phyloP scores from a whole-genome alignment of 805 yeast genomes.

The Ogataea philodendri region DNA sequence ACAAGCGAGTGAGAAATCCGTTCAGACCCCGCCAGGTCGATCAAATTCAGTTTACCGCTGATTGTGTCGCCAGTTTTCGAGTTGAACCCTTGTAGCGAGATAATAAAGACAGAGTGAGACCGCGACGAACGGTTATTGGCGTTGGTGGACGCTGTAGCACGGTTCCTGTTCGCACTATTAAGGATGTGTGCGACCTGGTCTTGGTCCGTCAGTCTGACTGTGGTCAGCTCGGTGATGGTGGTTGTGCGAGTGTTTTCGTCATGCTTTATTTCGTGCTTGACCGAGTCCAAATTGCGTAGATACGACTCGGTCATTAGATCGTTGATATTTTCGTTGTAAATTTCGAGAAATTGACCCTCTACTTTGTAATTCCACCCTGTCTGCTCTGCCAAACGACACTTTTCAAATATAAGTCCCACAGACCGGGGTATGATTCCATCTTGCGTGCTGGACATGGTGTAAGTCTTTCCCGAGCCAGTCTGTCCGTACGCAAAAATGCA shows the following conservation, averaged over 20 bases:
- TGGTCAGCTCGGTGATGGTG: conserved; percentile 55
- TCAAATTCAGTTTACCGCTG: conserved; percentile 67
- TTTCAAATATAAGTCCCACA: conserved; percentile 63
- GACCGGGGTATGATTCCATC: conserved; percentile 86
- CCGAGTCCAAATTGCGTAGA: conserved; percentile 19
- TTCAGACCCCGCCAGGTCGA: conserved; percentile 95
- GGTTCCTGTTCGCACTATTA: conserved; percentile 51
- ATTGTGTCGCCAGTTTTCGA: conserved; percentile 44
- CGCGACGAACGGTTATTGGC: conserved; percentile 85
- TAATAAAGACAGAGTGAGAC: conserved; percentile 80
- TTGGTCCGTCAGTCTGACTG: conserved; percentile 41
- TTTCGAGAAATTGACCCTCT: conserved; percentile 79
- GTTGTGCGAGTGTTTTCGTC: conserved; percentile 55
- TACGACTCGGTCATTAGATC: conserved; percentile 54
- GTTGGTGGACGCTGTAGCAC: conserved; percentile 79
- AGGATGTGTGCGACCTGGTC: conserved; percentile 52
- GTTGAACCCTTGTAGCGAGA: conserved; percentile 58
- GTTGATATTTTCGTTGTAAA: conserved; percentile 77
- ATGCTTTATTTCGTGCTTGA: conserved; percentile 70
- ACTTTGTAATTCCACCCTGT: conserved; percentile 64
- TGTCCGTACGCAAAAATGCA: conserved; percentile 97
- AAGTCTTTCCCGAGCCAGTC: conserved; percentile 94
- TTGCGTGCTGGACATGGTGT: conserved; percentile 70
- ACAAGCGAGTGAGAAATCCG: conserved; percentile 73
- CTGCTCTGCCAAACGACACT: conserved; percentile 44